These are phyloP conservation scores for Teratosphaeria viscida DNA, from an alignment of 2,329 filamentous ascomycete genomes.

Conservation along the genomic window DNA sequence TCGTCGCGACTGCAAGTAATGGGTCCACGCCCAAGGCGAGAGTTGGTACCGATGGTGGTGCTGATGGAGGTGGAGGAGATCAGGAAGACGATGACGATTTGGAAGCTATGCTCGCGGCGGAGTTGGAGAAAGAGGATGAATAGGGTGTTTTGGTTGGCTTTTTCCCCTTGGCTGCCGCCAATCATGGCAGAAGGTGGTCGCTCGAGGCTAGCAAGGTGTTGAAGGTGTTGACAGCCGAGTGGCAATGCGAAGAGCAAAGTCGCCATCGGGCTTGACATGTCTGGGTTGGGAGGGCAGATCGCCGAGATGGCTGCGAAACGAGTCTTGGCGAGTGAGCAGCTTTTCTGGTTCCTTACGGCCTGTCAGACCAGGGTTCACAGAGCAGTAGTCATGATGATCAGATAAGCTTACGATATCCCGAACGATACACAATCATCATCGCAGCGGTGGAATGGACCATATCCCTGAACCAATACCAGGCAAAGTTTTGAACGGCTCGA, in stretches of 20 bases:
- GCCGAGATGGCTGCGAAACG: no score
- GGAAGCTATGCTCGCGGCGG: constrained; percentile 44
- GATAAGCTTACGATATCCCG: no score
- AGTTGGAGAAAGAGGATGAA: constrained; percentile 27
- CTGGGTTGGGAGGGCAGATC: not conserved
- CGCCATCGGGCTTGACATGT: not conserved
- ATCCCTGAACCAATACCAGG: no score
- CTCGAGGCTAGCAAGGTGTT: not conserved
- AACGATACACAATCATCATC: no score
- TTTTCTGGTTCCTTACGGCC: not conserved
- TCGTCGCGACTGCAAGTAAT: constrained; percentile 12
- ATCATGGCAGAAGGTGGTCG: not conserved
- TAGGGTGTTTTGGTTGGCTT: not conserved
- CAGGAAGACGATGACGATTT: constrained; percentile 39
- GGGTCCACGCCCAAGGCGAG: constrained; percentile 4
- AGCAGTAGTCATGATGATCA: no score
- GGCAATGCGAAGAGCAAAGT: not conserved
- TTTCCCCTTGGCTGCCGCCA: not conserved
- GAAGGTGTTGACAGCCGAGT: not conserved
- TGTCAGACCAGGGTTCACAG: no score
- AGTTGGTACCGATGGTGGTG: constrained; percentile 26
- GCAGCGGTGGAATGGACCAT: no score
- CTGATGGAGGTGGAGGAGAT: constrained; percentile 6
- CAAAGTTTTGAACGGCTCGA: no score
- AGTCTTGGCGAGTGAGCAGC: not conserved